phyloP scores from a whole-genome alignment of 164 flowering plant species.

The Tetracentron sinense region DNA sequence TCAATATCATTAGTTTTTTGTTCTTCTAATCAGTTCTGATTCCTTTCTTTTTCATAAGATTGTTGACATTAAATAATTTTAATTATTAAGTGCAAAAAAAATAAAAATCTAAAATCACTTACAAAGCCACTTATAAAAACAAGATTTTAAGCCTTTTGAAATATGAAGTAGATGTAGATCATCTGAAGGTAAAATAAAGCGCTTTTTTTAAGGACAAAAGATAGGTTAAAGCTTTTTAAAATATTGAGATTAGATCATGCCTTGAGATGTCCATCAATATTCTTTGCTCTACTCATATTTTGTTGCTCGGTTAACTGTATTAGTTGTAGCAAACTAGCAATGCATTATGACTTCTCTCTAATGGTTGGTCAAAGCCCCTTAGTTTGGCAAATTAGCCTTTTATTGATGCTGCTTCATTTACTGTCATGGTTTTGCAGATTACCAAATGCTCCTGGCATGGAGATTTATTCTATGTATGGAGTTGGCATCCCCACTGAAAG shows the following conservation, averaged over 20 bases:
- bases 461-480: constrained; percentile 88
- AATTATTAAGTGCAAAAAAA: too few relatives aligned
- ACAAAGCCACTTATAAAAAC: too few relatives aligned
- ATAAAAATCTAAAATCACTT: too few relatives aligned
- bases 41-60: too few relatives aligned
- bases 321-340: not conserved
- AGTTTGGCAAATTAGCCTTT: not conserved
- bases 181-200: too few relatives aligned
- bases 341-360: not conserved
- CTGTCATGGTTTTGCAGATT: constrained; percentile 46
- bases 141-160: too few relatives aligned
- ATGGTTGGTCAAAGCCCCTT: not conserved
- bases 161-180: too few relatives aligned
- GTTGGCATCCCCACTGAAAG: constrained; percentile 94
- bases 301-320: not conserved
- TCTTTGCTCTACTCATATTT: not conserved
- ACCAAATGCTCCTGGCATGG: constrained; percentile 95
- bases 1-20: not conserved
- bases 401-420: constrained; percentile 4
- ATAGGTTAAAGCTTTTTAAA: too few relatives aligned
- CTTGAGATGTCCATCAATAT: not conserved
- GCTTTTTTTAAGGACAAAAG: too few relatives aligned
- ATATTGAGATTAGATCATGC: not conserved
- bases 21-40: too few relatives aligned
- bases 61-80: too few relatives aligned